These are phyloP conservation scores for Fusarium anthophilum DNA, from an alignment of 2,329 filamentous ascomycete genomes.

Conservation along the genomic window DNA sequence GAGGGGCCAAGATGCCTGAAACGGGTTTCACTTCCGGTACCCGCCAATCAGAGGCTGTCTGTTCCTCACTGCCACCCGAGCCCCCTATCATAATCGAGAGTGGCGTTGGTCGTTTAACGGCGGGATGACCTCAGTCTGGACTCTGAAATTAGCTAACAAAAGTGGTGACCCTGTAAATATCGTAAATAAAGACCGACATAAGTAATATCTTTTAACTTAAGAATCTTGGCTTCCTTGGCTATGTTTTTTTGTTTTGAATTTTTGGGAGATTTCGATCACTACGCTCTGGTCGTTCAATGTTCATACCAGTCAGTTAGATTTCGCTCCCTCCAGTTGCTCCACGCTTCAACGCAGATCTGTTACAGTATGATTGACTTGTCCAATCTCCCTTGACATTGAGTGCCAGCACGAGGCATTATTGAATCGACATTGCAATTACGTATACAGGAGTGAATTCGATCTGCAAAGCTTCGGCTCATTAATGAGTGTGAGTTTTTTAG, in stretches of 20 bases:
- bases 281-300: background rate
- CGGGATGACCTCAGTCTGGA: slow-evolving; percentile 24
- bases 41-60: slow-evolving; percentile 26
- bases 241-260: background rate
- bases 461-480: background rate
- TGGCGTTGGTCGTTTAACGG: slow-evolving; percentile 14
- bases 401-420: slow-evolving; percentile 22
- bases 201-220: background rate
- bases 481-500: background rate
- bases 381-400: slow-evolving; percentile 23
- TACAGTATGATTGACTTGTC: background rate
- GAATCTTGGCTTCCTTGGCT: background rate
- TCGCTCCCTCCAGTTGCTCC: slow-evolving; percentile 1
- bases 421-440: slow-evolving; percentile 26
- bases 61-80: slow-evolving; percentile 16
- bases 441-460: slow-evolving; percentile 10
- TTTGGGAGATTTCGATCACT: slow-evolving; percentile 8
- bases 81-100: slow-evolving; percentile 19
- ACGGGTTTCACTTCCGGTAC: slow-evolving; percentile 34
- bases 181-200: slow-evolving; percentile 4
- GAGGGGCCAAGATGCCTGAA: slow-evolving; percentile 38
- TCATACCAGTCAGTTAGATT: slow-evolving; percentile 2
- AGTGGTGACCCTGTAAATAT: slow-evolving; percentile 15
- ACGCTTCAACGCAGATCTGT: slow-evolving; percentile 7
- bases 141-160: background rate